Percentiles rank a stretch among this genome's conserved stretches.
These are phyloP conservation scores for Leccinum aurantiacum DNA, from an alignment of 768 basidiomycete species.

Conservation along the genomic window DNA sequence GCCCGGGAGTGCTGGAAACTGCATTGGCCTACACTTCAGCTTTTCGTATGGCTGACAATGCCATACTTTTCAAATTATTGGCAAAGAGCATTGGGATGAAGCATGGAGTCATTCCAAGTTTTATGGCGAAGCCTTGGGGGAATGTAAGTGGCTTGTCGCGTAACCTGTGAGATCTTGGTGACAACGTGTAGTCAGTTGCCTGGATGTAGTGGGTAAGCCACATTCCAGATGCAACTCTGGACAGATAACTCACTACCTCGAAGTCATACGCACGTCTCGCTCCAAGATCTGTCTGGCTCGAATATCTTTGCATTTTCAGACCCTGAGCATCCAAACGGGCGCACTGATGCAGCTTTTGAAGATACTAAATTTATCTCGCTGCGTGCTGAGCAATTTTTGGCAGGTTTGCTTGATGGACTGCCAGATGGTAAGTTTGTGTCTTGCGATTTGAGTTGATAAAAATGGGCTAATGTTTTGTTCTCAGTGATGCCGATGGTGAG, in stretches of 20 bases:
- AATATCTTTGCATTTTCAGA: slow-evolving; percentile 81
- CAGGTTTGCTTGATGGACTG: slow-evolving; percentile 86
- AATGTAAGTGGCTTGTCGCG: slow-evolving; percentile 53
- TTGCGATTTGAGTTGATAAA: neutral
- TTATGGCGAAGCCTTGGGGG: slow-evolving; percentile 98
- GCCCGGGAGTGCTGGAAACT: slow-evolving; percentile 85
- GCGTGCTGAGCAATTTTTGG: slow-evolving; percentile 90
- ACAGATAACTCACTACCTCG: slow-evolving; percentile 4
- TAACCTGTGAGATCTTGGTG: slow-evolving; percentile 2
- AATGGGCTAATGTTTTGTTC: slow-evolving; percentile 2
- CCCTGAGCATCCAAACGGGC: slow-evolving; percentile 57
- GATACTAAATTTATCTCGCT: slow-evolving; percentile 86
- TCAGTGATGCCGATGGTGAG: slow-evolving; percentile 83
- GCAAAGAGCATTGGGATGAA: slow-evolving; percentile 93
- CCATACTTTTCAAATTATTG: slow-evolving; percentile 87
- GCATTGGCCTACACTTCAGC: slow-evolving; percentile 84
- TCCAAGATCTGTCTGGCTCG: slow-evolving; percentile 63
- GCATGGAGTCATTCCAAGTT: slow-evolving; percentile 86
- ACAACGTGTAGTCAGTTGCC: slow-evolving; percentile 59
- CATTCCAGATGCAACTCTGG: slow-evolving; percentile 9
- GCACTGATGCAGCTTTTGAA: slow-evolving; percentile 68
- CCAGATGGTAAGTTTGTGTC: slow-evolving; percentile 64
- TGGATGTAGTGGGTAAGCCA: slow-evolving; percentile 84
- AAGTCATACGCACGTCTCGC: slow-evolving; percentile 90
- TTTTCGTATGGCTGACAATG: slow-evolving; percentile 85